phyloP scores from a whole-genome alignment of 345 rosid species.

The Rhodomyrtus tomentosa region DNA sequence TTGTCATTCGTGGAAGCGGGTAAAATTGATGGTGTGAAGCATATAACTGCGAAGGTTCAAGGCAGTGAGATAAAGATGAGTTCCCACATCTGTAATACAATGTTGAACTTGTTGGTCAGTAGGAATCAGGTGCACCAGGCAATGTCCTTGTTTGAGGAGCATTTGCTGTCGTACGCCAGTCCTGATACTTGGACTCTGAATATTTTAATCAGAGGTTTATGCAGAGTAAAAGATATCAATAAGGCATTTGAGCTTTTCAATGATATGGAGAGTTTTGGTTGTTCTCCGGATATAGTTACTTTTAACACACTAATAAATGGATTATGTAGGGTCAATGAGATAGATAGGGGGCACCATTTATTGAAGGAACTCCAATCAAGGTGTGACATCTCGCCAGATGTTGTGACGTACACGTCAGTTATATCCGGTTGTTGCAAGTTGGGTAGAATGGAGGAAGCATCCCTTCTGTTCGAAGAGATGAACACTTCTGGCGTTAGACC shows the following conservation, averaged over 20 bases:
- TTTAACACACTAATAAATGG: constrained; percentile 78
- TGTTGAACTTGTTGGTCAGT: constrained; percentile 50
- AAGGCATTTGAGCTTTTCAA: constrained; percentile 39
- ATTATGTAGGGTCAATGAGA: constrained; percentile 43
- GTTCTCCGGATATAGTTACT: constrained; percentile 54
- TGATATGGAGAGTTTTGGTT: constrained; percentile 45
- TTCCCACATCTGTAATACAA: constrained; percentile 28
- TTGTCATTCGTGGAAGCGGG: constrained; percentile 33
- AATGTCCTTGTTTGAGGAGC: constrained; percentile 30
- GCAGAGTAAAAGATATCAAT: constrained; percentile 34
- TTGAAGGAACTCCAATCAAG: constrained; percentile 32
- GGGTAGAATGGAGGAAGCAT: constrained; percentile 58
- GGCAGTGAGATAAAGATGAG: constrained; percentile 22
- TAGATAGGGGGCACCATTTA: constrained; percentile 38
- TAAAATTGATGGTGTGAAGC: constrained; percentile 29
- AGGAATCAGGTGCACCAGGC: constrained; percentile 46
- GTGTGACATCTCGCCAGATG: constrained; percentile 31
- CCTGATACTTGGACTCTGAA: constrained; percentile 67
- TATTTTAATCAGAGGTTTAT: constrained; percentile 65
- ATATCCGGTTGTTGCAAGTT: constrained; percentile 69
- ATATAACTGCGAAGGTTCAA: constrained; percentile 34
- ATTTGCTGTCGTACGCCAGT: constrained; percentile 23
- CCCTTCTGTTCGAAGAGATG: constrained; percentile 50
- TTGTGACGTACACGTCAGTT: constrained; percentile 61
- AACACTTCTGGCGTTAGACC: constrained; percentile 33